Conservation (phyloP, 208 protist species). For the Leishmania amazonensis region DNA sequence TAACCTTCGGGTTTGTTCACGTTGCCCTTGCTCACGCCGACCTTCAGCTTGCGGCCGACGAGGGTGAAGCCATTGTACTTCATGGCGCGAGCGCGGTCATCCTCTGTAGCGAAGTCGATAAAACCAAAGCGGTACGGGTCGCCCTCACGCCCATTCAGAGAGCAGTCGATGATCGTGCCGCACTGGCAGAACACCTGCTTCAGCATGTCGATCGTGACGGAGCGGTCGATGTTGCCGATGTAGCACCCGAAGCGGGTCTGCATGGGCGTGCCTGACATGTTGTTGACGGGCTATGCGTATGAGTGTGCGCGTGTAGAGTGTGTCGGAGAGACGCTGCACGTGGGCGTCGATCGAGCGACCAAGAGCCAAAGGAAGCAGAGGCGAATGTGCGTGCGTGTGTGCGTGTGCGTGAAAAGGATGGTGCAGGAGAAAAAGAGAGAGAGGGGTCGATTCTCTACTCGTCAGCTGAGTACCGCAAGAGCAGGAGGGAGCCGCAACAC, state of each 20-base stretch:
- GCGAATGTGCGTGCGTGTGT: not conserved
- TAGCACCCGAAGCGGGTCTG: slow-evolving; percentile 82
- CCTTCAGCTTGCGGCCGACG: slow-evolving; percentile 76
- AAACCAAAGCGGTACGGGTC: slow-evolving; percentile 89
- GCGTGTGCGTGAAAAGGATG: not conserved
- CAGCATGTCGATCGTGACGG: slow-evolving; percentile 78
- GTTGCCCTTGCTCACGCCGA: slow-evolving; percentile 87
- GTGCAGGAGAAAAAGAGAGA: not conserved
- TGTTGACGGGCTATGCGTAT: not conserved
- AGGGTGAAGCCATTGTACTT: slow-evolving; percentile 89
- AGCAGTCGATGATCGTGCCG: slow-evolving; percentile 84
- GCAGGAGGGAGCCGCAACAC: not conserved
- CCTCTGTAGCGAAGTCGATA: slow-evolving; percentile 86
- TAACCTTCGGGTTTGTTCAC: slow-evolving; percentile 50
- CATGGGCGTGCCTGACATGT: slow-evolving; percentile 31
- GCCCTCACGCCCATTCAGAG: slow-evolving; percentile 78
- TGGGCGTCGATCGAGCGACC: not conserved
- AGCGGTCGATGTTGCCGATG: slow-evolving; percentile 87
- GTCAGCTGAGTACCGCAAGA: not conserved
- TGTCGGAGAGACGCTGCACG: not conserved
- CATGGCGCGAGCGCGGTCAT: slow-evolving; percentile 75
- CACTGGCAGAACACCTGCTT: slow-evolving; percentile 81
- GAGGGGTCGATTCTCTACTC: not conserved
- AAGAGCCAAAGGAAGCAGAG: not conserved
- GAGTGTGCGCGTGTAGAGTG: not conserved